Percentiles rank a stretch among this genome's conserved stretches.
Evolutionary conservation across 202 grass and related monocot species (phyloP).

Genomic region (Miscanthus sacchariflorus): DNA sequence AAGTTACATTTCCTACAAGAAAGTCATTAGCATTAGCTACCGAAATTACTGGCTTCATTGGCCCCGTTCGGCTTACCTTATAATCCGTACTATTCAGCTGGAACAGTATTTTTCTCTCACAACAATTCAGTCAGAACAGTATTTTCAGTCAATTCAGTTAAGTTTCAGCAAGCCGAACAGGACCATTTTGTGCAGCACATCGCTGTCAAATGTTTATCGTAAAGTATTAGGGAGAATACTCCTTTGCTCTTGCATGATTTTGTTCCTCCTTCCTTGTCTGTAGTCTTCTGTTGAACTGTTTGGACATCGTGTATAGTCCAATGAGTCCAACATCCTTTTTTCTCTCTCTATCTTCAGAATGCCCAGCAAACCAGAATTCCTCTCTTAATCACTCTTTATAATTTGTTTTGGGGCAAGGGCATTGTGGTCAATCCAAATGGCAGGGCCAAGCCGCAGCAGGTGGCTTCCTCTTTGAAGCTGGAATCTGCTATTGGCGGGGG

Average conservation of each 20-base stretch:
- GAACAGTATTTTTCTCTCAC: too few species aligned
- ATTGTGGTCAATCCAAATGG: slow-evolving; percentile 21
- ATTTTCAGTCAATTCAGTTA: too few species aligned
- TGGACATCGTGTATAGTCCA: neutral
- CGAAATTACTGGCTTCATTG: neutral
- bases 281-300: neutral
- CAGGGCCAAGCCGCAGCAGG: too few species aligned
- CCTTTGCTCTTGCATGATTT: too few species aligned
- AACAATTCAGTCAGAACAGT: too few species aligned
- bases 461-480: neutral
- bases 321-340: neutral
- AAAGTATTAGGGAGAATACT: too few species aligned
- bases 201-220: too few species aligned
- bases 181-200: neutral
- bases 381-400: neutral
- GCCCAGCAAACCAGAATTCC: neutral
- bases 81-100: too few species aligned
- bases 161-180: too few species aligned
- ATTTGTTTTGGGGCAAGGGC: neutral
- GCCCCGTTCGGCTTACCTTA: too few species aligned
- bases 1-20: too few species aligned
- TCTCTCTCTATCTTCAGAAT: neutral
- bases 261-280: too few species aligned
- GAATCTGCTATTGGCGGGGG: slow-evolving; percentile 36
- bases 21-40: neutral